Conservation (phyloP, 176 grass and related monocot genomes). For the Musa troglodytarum region DNA sequence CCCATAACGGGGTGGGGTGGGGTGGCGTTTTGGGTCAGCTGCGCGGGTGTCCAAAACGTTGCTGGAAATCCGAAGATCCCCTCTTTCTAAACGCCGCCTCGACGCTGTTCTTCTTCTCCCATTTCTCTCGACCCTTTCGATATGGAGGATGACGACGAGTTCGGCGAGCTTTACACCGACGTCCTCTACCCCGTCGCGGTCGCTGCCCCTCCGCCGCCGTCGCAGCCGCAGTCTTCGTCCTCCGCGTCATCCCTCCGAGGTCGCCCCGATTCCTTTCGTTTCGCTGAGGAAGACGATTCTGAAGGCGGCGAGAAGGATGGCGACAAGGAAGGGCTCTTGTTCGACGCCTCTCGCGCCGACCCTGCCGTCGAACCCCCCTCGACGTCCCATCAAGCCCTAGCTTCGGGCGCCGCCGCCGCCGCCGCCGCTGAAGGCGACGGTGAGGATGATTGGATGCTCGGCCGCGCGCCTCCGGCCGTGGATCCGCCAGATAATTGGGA, state of each 20-base stretch:
- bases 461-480: constrained; percentile 31
- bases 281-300: not conserved
- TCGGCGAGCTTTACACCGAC: constrained; percentile 25
- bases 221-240: not conserved
- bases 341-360: not conserved
- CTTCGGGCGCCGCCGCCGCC: not conserved
- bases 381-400: constrained; percentile 24
- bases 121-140: not conserved
- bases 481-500: constrained; percentile 65
- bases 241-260: constrained; percentile 8
- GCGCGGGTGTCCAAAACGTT: not conserved
- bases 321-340: constrained; percentile 1
- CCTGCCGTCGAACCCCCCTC: not conserved
- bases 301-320: not conserved
- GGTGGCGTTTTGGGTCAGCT: not conserved
- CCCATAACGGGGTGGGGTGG: no score
- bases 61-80: not conserved
- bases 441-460: constrained; percentile 75
- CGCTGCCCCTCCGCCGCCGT: constrained; percentile 12
- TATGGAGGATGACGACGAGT: constrained; percentile 27
- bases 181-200: constrained; percentile 26
- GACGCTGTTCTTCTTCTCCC: not conserved
- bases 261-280: not conserved
- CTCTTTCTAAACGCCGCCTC: constrained; percentile 5
- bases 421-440: constrained; percentile 14